A percentile compares a stretch with the other conserved stretches of the same genome.
These are phyloP conservation scores for Galerina sulciceps DNA, from an alignment of 768 basidiomycete species.

Conservation along the genomic window DNA sequence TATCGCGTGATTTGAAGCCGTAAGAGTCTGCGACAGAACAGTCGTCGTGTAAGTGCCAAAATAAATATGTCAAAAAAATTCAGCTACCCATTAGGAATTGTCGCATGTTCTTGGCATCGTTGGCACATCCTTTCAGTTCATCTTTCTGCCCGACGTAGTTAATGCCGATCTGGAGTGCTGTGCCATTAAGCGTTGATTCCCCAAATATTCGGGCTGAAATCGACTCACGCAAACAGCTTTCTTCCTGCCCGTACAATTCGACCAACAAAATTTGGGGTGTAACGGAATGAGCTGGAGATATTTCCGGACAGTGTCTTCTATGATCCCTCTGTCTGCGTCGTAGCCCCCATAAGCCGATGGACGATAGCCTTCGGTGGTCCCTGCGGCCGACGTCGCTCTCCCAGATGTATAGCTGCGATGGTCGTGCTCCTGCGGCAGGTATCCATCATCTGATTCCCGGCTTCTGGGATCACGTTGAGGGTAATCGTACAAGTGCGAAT, in stretches of 20 bases:
- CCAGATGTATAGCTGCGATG: neutral
- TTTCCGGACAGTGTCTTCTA: slow-evolving; percentile 12
- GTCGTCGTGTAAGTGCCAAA: neutral
- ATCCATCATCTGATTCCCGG: too few species aligned
- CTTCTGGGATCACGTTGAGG: neutral
- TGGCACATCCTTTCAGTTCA: slow-evolving; percentile 79
- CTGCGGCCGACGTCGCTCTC: neutral
- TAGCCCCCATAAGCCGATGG: neutral
- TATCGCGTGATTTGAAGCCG: slow-evolving; percentile 64
- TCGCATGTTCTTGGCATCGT: slow-evolving; percentile 74
- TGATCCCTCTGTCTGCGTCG: neutral
- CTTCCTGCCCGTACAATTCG: slow-evolving; percentile 78
- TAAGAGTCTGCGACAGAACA: slow-evolving; percentile 33
- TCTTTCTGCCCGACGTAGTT: slow-evolving; percentile 71
- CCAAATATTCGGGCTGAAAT: neutral
- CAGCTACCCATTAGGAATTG: slow-evolving; percentile 65
- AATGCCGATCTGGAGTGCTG: slow-evolving; percentile 65
- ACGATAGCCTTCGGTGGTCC: neutral
- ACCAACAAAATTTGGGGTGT: slow-evolving; percentile 57
- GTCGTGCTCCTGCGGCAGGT: too few species aligned
- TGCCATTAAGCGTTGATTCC: neutral
- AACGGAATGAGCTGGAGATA: slow-evolving; percentile 19
- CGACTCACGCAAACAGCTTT: slow-evolving; percentile 81
- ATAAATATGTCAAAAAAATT: neutral
- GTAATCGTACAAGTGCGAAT: neutral